Evolutionary conservation across 257 asterid genomes (phyloP).

Genomic region (Capsicum baccatum): DNA sequence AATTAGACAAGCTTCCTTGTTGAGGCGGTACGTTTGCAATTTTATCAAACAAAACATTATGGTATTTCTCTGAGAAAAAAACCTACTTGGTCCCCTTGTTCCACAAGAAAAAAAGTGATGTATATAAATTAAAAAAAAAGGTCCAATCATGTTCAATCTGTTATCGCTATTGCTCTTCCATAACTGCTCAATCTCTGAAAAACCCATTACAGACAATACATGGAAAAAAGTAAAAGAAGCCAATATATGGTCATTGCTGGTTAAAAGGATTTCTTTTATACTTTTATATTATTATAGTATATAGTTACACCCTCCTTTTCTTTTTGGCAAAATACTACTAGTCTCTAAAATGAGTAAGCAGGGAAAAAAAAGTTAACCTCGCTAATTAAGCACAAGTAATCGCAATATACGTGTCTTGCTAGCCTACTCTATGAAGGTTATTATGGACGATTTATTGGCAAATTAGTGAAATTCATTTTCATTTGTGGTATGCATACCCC

Average conservation of each 20-base stretch:
- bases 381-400: too few species aligned
- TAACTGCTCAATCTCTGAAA: slow-evolving; percentile 7
- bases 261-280: background rate
- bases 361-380: too few species aligned
- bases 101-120: background rate
- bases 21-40: background rate
- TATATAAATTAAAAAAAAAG: too few species aligned
- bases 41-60: background rate
- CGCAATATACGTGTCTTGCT: too few species aligned
- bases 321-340: too few species aligned
- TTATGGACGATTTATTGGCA: too few species aligned
- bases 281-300: background rate
- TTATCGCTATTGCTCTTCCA: slow-evolving; percentile 14
- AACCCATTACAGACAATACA: slow-evolving; percentile 11
- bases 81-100: slow-evolving; percentile 4
- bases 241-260: background rate
- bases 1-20: background rate
- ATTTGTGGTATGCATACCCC: background rate
- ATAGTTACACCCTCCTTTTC: background rate
- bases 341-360: too few species aligned
- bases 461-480: background rate
- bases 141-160: slow-evolving; percentile 12
- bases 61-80: background rate
- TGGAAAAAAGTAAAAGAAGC: background rate
- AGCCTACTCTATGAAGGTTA: too few species aligned